A percentile compares a stretch with the other conserved stretches of the same genome.
Evolutionary conservation across 2,329 filamentous ascomycete genomes (phyloP).

Genomic region (Coccinonectria pachysandricola): DNA sequence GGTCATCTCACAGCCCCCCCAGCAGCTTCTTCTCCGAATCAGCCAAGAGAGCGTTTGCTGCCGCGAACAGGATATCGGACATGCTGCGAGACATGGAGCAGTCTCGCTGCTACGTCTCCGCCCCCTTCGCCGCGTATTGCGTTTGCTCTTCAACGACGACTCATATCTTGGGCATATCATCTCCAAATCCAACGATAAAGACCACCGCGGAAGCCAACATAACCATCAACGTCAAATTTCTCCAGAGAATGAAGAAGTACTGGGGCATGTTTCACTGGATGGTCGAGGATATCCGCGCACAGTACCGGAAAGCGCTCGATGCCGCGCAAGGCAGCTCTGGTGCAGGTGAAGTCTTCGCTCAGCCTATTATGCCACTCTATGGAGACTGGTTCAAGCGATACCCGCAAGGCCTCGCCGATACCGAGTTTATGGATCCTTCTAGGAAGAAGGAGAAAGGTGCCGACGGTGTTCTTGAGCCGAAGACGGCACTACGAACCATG

Average conservation of each 20-base stretch:
- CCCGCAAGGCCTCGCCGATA: conserved; percentile 78
- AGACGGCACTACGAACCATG: conserved; percentile 82
- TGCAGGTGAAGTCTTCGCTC: conserved; percentile 33
- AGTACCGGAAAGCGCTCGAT: conserved; percentile 78
- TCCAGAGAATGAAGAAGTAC: conserved; percentile 91
- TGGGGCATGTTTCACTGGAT: conserved; percentile 99
- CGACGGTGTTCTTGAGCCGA: conserved; percentile 83
- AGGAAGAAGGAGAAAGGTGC: conserved; percentile 67
- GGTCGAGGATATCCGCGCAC: conserved; percentile 81
- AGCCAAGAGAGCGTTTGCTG: conserved; percentile 65
- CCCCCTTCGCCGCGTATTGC: conserved; percentile 90
- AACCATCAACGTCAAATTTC: conserved; percentile 76
- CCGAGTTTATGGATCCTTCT: conserved; percentile 71
- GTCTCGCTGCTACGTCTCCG: conserved; percentile 58
- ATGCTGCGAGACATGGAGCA: conserved; percentile 72
- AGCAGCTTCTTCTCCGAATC: conserved; percentile 68
- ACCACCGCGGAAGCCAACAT: conserved; percentile 73
- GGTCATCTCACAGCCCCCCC: conserved; percentile 60
- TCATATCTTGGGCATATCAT: conserved; percentile 89
- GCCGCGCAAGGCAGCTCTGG: conserved; percentile 59
- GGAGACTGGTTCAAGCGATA: conserved; percentile 97
- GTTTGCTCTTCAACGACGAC: conserved; percentile 88
- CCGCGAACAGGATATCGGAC: conserved; percentile 78
- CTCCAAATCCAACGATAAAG: conserved; percentile 67
- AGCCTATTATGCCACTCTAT: conserved; percentile 75